These are phyloP conservation scores for Candida orba DNA, from an alignment of 805 yeast genomes.

Conservation along the genomic window DNA sequence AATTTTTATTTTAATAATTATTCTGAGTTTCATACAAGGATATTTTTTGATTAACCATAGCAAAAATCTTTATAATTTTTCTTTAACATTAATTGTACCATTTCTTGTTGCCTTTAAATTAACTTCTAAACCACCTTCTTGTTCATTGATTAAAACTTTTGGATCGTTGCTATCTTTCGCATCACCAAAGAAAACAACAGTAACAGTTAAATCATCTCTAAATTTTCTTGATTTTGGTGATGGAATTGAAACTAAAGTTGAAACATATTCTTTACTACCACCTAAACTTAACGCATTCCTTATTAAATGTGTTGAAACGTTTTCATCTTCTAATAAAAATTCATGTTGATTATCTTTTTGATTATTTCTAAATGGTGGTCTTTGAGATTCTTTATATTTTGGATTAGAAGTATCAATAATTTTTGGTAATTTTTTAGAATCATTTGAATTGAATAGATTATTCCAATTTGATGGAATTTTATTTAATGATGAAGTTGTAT, in stretches of 20 bases:
- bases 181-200: conserved; percentile 88
- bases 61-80: background rate
- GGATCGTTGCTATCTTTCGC: conserved; percentile 1
- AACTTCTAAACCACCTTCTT: conserved; percentile 9
- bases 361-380: conserved; percentile 67
- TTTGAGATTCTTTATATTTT: conserved; percentile 46
- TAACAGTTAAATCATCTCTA: conserved; percentile 93
- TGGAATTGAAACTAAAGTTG: conserved; percentile 85
- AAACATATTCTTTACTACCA: conserved; percentile 80
- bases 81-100: conserved; percentile 2
- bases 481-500: conserved; percentile 7
- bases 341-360: conserved; percentile 27
- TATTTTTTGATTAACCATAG: no score
- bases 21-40: no score
- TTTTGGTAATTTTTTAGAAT: conserved; percentile 46
- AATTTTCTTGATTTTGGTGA: conserved; percentile 85
- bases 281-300: conserved; percentile 89
- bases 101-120: conserved; percentile 8
- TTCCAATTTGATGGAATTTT: conserved; percentile 11
- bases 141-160: background rate
- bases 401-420: conserved; percentile 57
- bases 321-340: conserved; percentile 69
- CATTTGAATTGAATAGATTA: conserved; percentile 17
- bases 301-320: conserved; percentile 87
- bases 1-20: no score